phyloP scores from a whole-genome alignment of 2,329 filamentous ascomycete species.

The Cryphonectria japonica region DNA sequence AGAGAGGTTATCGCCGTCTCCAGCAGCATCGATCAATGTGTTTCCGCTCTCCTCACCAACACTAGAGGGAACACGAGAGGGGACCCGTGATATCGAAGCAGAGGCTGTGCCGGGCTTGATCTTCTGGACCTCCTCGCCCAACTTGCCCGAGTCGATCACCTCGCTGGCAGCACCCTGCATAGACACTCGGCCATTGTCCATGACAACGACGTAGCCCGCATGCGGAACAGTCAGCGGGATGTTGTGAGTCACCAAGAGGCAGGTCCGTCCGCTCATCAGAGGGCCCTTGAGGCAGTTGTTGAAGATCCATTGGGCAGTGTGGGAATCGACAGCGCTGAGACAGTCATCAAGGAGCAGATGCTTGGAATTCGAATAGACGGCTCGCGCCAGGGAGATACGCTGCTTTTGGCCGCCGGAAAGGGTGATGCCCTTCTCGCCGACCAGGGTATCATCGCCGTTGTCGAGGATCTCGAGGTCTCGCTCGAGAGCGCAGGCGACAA shows the following conservation, averaged over 20 bases:
- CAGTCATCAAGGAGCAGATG: conserved; percentile 94
- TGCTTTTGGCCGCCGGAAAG: conserved; percentile 98
- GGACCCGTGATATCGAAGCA: conserved; percentile 68
- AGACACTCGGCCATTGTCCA: conserved; percentile 83
- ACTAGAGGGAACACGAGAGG: conserved; percentile 79
- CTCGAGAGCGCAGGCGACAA: conserved; percentile 88
- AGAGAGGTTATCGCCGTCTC: conserved; percentile 51
- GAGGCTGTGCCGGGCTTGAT: conserved; percentile 76
- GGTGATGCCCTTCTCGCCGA: conserved; percentile 96
- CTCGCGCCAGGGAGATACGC: conserved; percentile 92
- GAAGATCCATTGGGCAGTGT: conserved; percentile 98
- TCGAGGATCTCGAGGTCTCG: conserved; percentile 92
- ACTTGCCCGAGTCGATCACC: conserved; percentile 82
- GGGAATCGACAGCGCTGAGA: conserved; percentile 93
- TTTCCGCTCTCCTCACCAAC: conserved; percentile 66
- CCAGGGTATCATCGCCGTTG: conserved; percentile 87
- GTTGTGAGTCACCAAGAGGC: conserved; percentile 95
- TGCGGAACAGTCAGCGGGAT: conserved; percentile 82
- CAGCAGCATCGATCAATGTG: conserved; percentile 57
- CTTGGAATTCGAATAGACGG: conserved; percentile 92
- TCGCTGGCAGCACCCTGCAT: conserved; percentile 77
- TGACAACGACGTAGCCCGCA: conserved; percentile 78
- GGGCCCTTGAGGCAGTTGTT: conserved; percentile 88
- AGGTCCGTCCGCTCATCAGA: conserved; percentile 86
- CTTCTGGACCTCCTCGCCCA: conserved; percentile 82